Evolutionary conservation across 345 rosid species (phyloP).

Genomic region (Arabis hirsuta): DNA sequence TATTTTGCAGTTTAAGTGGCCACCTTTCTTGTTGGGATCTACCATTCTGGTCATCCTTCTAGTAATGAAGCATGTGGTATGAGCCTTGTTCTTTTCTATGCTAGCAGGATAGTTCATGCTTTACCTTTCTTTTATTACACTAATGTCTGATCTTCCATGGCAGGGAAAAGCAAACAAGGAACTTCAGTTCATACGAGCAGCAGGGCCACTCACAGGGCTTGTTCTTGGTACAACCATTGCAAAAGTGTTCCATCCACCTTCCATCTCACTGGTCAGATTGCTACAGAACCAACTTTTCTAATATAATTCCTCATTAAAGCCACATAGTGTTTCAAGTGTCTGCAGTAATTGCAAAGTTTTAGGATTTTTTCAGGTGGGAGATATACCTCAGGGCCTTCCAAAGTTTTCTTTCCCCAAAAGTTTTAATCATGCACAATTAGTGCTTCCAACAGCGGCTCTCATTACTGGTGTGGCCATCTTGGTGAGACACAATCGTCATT

Average conservation of each 20-base stretch:
- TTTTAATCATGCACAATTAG: slow-evolving; percentile 59
- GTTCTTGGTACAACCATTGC: slow-evolving; percentile 77
- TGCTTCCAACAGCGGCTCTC: slow-evolving; percentile 91
- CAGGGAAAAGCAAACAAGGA: slow-evolving; percentile 92
- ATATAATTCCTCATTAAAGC: neutral
- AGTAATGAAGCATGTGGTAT: slow-evolving; percentile 91
- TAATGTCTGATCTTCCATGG: slow-evolving; percentile 37
- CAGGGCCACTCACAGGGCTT: slow-evolving; percentile 95
- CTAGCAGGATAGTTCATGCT: neutral
- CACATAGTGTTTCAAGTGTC: neutral
- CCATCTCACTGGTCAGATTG: slow-evolving; percentile 81
- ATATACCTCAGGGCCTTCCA: slow-evolving; percentile 96
- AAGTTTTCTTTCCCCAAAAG: slow-evolving; percentile 74
- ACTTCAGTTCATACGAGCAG: slow-evolving; percentile 78
- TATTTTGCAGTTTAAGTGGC: slow-evolving; percentile 96
- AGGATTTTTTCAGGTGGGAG: slow-evolving; percentile 75
- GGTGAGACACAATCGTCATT: slow-evolving; percentile 58
- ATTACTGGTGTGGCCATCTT: slow-evolving; percentile 97
- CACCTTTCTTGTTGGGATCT: slow-evolving; percentile 96
- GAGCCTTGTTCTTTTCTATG: slow-evolving; percentile 23
- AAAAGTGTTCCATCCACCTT: slow-evolving; percentile 72
- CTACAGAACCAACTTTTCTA: neutral
- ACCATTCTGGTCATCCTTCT: slow-evolving; percentile 68
- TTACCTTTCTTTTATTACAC: slow-evolving; percentile 1
- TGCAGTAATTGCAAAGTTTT: slow-evolving; percentile 15